Percentiles rank a stretch among this genome's conserved stretches.
phyloP scores from a whole-genome alignment of 2,329 filamentous ascomycete genomes.

The Claviceps sp. region DNA sequence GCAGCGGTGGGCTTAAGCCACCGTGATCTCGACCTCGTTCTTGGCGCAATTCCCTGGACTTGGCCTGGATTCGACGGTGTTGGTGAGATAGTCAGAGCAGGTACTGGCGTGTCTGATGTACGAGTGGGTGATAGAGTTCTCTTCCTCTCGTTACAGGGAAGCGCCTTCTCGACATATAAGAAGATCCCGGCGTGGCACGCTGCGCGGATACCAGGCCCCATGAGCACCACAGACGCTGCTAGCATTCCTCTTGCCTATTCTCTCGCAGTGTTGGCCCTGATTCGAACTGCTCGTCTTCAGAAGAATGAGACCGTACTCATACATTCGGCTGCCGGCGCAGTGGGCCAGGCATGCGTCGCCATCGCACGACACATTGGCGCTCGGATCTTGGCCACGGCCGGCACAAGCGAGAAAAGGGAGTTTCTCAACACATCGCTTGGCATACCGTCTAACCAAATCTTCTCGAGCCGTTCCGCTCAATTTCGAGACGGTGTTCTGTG shows the following conservation, averaged over 20 bases:
- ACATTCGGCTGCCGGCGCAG: slow-evolving; percentile 14
- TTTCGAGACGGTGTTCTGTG: slow-evolving; percentile 14
- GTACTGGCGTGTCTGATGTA: slow-evolving; percentile 7
- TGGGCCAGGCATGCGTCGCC: slow-evolving; percentile 9
- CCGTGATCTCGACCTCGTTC: slow-evolving; percentile 11
- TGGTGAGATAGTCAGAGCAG: slow-evolving; percentile 12
- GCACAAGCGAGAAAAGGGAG: slow-evolving; percentile 14
- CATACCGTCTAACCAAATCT: slow-evolving; percentile 15
- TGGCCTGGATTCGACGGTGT: slow-evolving; percentile 13
- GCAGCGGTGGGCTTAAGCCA: slow-evolving; percentile 11
- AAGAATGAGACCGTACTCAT: slow-evolving; percentile 20
- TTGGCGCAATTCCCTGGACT: slow-evolving; percentile 12
- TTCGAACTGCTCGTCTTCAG: slow-evolving; percentile 13
- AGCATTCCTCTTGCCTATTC: slow-evolving; percentile 8
- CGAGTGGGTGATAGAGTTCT: slow-evolving; percentile 11
- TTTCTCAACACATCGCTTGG: slow-evolving; percentile 13
- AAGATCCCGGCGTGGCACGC: slow-evolving; percentile 8
- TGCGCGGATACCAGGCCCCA: slow-evolving; percentile 2
- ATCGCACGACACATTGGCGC: slow-evolving; percentile 7
- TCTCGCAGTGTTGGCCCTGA: slow-evolving; percentile 5
- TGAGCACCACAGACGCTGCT: slow-evolving; percentile 17
- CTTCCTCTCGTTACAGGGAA: slow-evolving; percentile 6
- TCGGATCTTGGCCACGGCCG: slow-evolving; percentile 17
- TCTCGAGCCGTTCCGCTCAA: slow-evolving; percentile 12
- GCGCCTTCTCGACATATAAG: slow-evolving; percentile 10